Base-by-base conservation (phyloP, 352 stramenopile species). In the Globisporangium acanthophoron region DNA sequence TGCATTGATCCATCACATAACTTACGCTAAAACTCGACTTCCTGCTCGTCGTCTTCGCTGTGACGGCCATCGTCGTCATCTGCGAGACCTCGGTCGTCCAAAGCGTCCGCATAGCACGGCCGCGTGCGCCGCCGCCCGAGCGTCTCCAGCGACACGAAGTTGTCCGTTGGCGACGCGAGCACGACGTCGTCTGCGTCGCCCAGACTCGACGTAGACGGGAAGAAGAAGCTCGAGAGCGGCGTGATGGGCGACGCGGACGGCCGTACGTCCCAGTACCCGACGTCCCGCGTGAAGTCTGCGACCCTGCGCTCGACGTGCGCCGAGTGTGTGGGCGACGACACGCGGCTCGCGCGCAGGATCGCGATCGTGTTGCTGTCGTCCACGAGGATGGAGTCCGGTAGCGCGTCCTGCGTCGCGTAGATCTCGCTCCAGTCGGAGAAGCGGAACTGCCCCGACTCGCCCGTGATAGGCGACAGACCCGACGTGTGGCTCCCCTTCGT, bases 201-300 rank as follows among this genome's bases (percentile, higher is more conserved):
- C 6, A 47, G n/a, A 35, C 56, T 62, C 56, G 56, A 59, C 33
- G 35, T 12, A 0, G 50, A 56, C 33, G 50, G 55, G 47, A 68
- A 77, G 58, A 66, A 77, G 45, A 66, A 74, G 64, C 60, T 76
- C 46, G 70, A 76, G 37, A 65, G 61, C 29, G 74, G 74, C 7
- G 74, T 83, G 54, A 83, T 83, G 3, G 74, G 74, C 31, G 74
- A 81, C 40, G 71, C 70, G 3, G 71, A 81, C 20, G 69, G 60
- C 4, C 70, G 71, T 35, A 78, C 58, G 52, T 84, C 74, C 74
- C 74, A 84, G 24, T 69, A 62, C 24, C 71, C 72, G 35, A 80
- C 61, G 21, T 78, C 72, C 13, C 69, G 64, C 44, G 67, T 75
- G 50, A 84, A 84, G 59, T 84, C 74, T 3, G 72, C 72, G 3